phyloP scores from a whole-genome alignment of 805 yeast species.

The Yueomyces sinensis region DNA sequence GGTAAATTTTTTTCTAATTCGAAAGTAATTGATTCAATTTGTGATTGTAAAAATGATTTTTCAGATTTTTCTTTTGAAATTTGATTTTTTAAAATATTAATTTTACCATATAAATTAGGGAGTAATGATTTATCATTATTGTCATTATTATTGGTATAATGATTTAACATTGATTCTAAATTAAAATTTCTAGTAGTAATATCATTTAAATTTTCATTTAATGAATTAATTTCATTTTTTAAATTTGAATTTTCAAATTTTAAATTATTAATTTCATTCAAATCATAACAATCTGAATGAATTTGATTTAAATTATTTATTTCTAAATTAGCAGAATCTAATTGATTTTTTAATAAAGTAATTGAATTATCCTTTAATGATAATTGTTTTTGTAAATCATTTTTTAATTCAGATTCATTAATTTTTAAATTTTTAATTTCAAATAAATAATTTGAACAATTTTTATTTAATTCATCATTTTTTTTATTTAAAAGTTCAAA shows the following conservation, averaged over 20 bases:
- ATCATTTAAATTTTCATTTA: constrained; percentile 22
- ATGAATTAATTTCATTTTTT: constrained; percentile 15
- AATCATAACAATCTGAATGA: background rate
- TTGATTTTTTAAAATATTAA: constrained; percentile 48
- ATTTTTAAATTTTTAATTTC: constrained; percentile 37
- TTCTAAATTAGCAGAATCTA: constrained; percentile 28
- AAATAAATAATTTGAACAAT: constrained; percentile 30
- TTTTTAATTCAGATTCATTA: constrained; percentile 30
- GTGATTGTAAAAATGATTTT: constrained; percentile 52
- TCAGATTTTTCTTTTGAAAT: constrained; percentile 53
- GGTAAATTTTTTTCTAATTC: constrained; percentile 76
- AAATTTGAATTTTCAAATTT: constrained; percentile 25
- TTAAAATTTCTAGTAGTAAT: constrained; percentile 23
- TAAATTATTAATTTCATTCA: constrained; percentile 24
- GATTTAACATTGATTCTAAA: constrained; percentile 33
- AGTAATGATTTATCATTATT: background rate
- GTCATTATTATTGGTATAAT: constrained; percentile 18
- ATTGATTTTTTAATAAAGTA: constrained; percentile 23
- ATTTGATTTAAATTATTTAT: constrained; percentile 32
- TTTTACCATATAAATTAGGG: constrained; percentile 40
- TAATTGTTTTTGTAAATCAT: constrained; percentile 43
- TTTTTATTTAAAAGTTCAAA: constrained; percentile 24
- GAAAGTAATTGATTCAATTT: constrained; percentile 52
- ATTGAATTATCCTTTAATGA: constrained; percentile 36
- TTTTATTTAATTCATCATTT: constrained; percentile 25